phyloP scores from a whole-genome alignment of 2,329 filamentous ascomycete genomes.

The Thelonectria rubi region DNA sequence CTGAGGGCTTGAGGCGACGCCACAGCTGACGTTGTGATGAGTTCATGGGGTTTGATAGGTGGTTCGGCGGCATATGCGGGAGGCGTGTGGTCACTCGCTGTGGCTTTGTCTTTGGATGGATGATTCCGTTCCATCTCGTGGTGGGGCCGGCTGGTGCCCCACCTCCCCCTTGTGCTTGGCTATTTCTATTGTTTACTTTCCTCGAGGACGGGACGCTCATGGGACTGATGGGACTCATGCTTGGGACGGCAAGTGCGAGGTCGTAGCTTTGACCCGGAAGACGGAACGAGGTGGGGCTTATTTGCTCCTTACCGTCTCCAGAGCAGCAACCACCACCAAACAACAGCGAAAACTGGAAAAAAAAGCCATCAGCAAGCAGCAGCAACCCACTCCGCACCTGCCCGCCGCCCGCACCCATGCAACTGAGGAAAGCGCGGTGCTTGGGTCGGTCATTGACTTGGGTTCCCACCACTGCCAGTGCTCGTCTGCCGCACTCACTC shows the following conservation, averaged over 20 bases:
- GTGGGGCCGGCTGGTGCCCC: constrained; percentile 12
- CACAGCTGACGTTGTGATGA: constrained; percentile 23
- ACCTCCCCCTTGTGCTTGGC: background rate
- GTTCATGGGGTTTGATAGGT: constrained; percentile 34
- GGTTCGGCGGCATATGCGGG: constrained; percentile 1
- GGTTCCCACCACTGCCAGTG: constrained; percentile 15
- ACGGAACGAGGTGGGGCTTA: constrained; percentile 29
- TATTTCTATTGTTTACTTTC: constrained; percentile 38
- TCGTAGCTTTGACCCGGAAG: background rate
- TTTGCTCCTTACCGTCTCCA: constrained; percentile 37
- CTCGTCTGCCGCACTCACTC: constrained; percentile 8
- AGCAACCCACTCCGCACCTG: constrained; percentile 17
- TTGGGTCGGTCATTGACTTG: constrained; percentile 13
- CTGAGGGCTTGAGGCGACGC: constrained; percentile 17
- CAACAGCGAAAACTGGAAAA: background rate
- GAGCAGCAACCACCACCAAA: constrained; percentile 22
- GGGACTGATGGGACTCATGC: background rate
- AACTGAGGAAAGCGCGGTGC: constrained; percentile 16
- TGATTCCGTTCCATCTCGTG: constrained; percentile 15
- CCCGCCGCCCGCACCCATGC: constrained; percentile 13
- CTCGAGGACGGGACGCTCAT: constrained; percentile 3
- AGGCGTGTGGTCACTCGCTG: background rate
- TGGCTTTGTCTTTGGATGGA: constrained; percentile 21
- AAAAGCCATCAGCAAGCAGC: constrained; percentile 17
- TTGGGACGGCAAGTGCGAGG: too few species aligned